These are phyloP conservation scores for Oryza coarctata DNA, from an alignment of 176 grass and related monocot genomes.

Conservation along the genomic window DNA sequence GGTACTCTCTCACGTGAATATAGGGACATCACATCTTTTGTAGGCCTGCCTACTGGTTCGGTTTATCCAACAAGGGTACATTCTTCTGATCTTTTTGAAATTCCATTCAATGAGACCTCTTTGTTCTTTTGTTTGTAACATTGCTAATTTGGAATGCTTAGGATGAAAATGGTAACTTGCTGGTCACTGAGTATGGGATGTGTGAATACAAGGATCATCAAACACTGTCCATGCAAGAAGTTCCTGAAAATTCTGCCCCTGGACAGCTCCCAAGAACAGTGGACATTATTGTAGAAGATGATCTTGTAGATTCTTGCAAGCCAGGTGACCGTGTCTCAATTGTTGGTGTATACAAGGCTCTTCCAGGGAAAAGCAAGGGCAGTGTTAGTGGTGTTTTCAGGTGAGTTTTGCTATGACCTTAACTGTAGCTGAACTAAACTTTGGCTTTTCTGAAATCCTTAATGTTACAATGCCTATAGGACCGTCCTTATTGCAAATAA, in stretches of 20 bases:
- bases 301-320: slow-evolving; percentile 97
- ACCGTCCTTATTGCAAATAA: slow-evolving; percentile 94
- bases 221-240: slow-evolving; percentile 96
- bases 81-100: not conserved
- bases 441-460: slow-evolving; percentile 26
- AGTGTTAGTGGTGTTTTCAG: slow-evolving; percentile 98
- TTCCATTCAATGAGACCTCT: not conserved
- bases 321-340: slow-evolving; percentile 96
- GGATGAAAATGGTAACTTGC: slow-evolving; percentile 89
- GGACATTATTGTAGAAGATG: slow-evolving; percentile 94
- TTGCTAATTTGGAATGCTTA: slow-evolving; percentile 37
- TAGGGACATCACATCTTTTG: slow-evolving; percentile 87
- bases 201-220: slow-evolving; percentile 98
- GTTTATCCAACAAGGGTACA: slow-evolving; percentile 98
- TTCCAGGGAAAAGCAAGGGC: slow-evolving; percentile 98
- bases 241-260: slow-evolving; percentile 95
- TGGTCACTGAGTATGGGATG: slow-evolving; percentile 93
- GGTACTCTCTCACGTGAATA: slow-evolving; percentile 74
- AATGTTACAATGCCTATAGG: slow-evolving; percentile 45
- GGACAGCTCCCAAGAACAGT: slow-evolving; percentile 95
- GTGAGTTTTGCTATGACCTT: slow-evolving; percentile 37
- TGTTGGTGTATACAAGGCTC: slow-evolving; percentile 91
- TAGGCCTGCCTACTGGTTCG: slow-evolving; percentile 90
- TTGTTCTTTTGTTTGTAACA: slow-evolving; percentile 14
- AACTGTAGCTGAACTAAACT: not conserved